Percentiles rank a stretch among this genome's conserved stretches.
These are phyloP conservation scores for Pyricularia sp. DNA, from an alignment of 2,329 filamentous ascomycete genomes.

Conservation along the genomic window DNA sequence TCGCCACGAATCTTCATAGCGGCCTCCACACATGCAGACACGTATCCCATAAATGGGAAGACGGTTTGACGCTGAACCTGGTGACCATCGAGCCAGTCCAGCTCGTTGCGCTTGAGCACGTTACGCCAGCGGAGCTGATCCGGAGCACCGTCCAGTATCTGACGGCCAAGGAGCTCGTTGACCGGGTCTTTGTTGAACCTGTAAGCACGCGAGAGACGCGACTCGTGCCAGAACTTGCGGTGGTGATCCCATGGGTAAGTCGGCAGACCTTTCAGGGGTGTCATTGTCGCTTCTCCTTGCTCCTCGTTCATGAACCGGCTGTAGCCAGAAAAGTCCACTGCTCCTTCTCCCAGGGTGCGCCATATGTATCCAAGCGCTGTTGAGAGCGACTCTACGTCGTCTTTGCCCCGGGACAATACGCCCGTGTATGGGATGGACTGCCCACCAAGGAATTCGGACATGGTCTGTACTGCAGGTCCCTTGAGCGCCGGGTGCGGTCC, in stretches of 20 bases:
- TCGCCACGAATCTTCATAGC: background rate
- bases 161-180: constrained; percentile 7
- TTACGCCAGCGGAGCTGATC: constrained; percentile 16
- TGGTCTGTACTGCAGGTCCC: constrained; percentile 22
- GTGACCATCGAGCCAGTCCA: constrained; percentile 27
- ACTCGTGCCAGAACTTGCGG: constrained; percentile 33
- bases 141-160: constrained; percentile 6
- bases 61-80: constrained; percentile 19
- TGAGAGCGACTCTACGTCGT: background rate
- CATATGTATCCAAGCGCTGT: background rate
- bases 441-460: constrained; percentile 9
- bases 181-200: constrained; percentile 6
- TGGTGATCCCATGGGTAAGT: constrained; percentile 35
- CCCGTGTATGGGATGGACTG: background rate
- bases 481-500: constrained; percentile 32
- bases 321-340: constrained; percentile 17
- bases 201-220: constrained; percentile 20
- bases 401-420: background rate
- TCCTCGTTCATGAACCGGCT: constrained; percentile 19
- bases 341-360: background rate
- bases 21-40: constrained; percentile 1
- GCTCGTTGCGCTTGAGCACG: constrained; percentile 11
- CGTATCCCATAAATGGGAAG: constrained; percentile 17
- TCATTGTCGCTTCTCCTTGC: constrained; percentile 12
- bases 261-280: constrained; percentile 28